These are phyloP conservation scores for Exophiala xenobiotica DNA, from an alignment of 2,329 filamentous ascomycete genomes.

Conservation along the genomic window DNA sequence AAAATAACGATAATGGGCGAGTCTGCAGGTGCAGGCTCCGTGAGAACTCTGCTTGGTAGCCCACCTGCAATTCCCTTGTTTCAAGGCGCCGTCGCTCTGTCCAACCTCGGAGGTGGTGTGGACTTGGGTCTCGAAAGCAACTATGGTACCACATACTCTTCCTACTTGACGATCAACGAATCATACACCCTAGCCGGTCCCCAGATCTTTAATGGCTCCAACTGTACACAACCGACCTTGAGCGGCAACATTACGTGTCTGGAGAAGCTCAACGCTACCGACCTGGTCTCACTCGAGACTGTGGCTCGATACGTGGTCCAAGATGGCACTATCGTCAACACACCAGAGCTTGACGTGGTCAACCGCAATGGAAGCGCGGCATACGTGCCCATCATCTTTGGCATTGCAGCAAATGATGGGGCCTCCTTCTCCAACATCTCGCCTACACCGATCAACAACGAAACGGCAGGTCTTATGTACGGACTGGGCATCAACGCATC, in stretches of 20 bases:
- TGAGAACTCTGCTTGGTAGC: conserved; percentile 53
- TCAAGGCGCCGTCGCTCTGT: conserved; percentile 37
- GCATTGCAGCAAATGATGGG: conserved; percentile 56
- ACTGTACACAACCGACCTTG: conserved; percentile 51
- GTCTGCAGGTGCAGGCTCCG: conserved; percentile 56
- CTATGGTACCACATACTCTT: conserved; percentile 59
- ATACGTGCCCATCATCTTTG: conserved; percentile 57
- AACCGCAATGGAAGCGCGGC: conserved; percentile 45
- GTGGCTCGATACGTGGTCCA: conserved; percentile 55
- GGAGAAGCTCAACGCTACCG: conserved; percentile 42
- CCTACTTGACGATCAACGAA: conserved; percentile 58
- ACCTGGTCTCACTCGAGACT: conserved; percentile 14
- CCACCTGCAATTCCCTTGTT: conserved; percentile 25
- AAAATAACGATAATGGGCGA: conserved; percentile 49
- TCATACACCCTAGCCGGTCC: conserved; percentile 51
- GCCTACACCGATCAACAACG: conserved; percentile 42
- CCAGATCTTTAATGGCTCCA: conserved; percentile 52
- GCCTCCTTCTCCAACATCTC: conserved; percentile 55
- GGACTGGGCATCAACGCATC: conserved; percentile 49
- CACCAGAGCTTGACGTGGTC: conserved; percentile 48
- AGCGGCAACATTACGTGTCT: conserved; percentile 55
- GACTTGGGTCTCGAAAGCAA: conserved; percentile 56
- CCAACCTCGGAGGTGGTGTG: conserved; percentile 57
- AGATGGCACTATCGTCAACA: conserved; percentile 57
- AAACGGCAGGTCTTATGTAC: conserved; percentile 45